Evolutionary conservation across 495 filamentous ascomycete genomes (phyloP).

Genomic region (Neurospora sp.): DNA sequence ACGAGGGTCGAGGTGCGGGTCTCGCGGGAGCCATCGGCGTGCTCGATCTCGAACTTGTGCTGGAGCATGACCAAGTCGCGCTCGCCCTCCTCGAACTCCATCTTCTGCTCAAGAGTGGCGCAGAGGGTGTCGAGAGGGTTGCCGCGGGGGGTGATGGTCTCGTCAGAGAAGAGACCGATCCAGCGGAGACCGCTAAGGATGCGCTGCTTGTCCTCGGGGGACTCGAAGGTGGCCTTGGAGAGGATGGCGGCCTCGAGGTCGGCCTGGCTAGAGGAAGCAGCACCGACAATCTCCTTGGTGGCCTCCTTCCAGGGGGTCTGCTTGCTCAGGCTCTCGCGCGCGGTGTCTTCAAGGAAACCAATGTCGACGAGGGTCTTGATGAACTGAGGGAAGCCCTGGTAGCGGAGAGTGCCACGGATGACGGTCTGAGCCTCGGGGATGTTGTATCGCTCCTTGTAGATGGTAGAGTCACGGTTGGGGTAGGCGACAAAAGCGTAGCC

Average conservation of each 20-base stretch:
- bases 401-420: slow-evolving; percentile 65
- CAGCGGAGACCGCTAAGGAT: slow-evolving; percentile 71
- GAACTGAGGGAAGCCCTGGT: slow-evolving; percentile 81
- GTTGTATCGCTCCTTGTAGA: slow-evolving; percentile 77
- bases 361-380: slow-evolving; percentile 78
- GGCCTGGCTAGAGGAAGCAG: slow-evolving; percentile 47
- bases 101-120: slow-evolving; percentile 82
- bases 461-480: slow-evolving; percentile 81
- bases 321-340: slow-evolving; percentile 48
- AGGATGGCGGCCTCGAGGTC: slow-evolving; percentile 64
- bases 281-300: slow-evolving; percentile 60
- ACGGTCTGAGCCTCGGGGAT: slow-evolving; percentile 79
- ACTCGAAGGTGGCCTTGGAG: slow-evolving; percentile 63
- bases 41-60: slow-evolving; percentile 88
- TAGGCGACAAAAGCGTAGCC: slow-evolving; percentile 87
- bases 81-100: slow-evolving; percentile 77
- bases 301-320: slow-evolving; percentile 71
- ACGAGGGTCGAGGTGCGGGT: slow-evolving; percentile 68
- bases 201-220: slow-evolving; percentile 61
- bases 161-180: slow-evolving; percentile 79
- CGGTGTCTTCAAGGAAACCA: slow-evolving; percentile 69
- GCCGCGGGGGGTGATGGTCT: slow-evolving; percentile 59
- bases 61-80: slow-evolving; percentile 74
- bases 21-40: slow-evolving; percentile 59
- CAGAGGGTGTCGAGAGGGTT: slow-evolving; percentile 86